Base-by-base conservation (phyloP, 2,329 filamentous ascomycete species). In the Microcyclospora tardicrescens region DNA sequence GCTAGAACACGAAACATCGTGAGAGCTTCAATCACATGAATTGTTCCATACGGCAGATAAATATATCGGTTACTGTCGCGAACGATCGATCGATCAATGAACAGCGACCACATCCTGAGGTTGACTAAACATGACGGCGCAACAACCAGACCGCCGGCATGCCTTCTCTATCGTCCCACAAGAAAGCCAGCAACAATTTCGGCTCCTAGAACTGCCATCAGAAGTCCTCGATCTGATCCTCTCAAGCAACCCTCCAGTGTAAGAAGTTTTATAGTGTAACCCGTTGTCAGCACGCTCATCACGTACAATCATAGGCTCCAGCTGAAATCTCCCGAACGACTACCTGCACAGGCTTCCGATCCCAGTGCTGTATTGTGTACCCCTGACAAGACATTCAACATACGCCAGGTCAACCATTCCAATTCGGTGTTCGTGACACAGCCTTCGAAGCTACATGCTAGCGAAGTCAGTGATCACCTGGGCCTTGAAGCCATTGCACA, bases 381-480 rank as follows among this genome's bases (percentile, higher is more conserved):
- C 2, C 60, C 64, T 9, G 62, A 63, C 38, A 63, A 69, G 46
- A 75, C 74, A 10, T 80, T 70, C 60, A 66, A 69, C 42, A 59
- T 79, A 37, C 73, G 74, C 48, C 75, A 79, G 56, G 75, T 79
- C 37, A 74, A 76, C 48, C 78, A 75, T 12, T 79, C 75, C 16
- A 80, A 80, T 48, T 74, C 72, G 28, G 63, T 79, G 40, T 72
- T 73, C 55, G 53, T 79, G 29, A 60, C 73, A 16, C 61, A 61
- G 36, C 64, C 63, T 40, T 51, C 57, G 15, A 53, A 42, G 34
- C 39, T 33, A 34, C 29, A 35, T n/a, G 43, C 36, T 32, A 38
- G 38, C 28, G 38, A 36, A 28, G 55, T 29, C 54, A 49, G 15
- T 36, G 27, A 42, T 44, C n/a, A 41, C 49, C 29, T 56, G 27